phyloP scores from a whole-genome alignment of 73 alveolate genomes.

The Paraurostyla sp. region DNA sequence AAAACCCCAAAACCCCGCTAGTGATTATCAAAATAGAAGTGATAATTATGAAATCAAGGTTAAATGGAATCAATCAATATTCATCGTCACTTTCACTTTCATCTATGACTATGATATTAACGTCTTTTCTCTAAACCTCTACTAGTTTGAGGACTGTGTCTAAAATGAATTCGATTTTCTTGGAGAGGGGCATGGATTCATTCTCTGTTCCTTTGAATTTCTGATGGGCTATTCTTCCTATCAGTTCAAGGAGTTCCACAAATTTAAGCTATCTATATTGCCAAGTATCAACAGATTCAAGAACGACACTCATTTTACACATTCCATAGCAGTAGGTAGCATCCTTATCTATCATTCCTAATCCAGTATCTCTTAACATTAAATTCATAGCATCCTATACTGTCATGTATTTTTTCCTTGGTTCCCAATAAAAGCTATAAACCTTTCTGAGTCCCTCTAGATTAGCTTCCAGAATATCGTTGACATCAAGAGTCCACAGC shows the following conservation, averaged over 20 bases:
- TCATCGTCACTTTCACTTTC: conserved; percentile 39
- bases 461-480: conserved; percentile 51
- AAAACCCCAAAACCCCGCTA: too few relatives aligned
- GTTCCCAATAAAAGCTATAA: conserved; percentile 11
- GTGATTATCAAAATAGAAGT: too few relatives aligned
- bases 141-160: conserved; percentile 9
- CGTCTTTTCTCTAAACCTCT: conserved; percentile 48
- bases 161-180: conserved; percentile 39
- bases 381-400: conserved; percentile 12
- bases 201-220: conserved; percentile 6
- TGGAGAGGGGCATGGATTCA: neutral
- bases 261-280: conserved; percentile 57
- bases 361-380: conserved; percentile 9
- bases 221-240: conserved; percentile 61
- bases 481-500: conserved; percentile 38
- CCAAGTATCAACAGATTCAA: conserved; percentile 41
- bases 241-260: conserved; percentile 72
- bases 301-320: conserved; percentile 70
- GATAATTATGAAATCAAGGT: too few relatives aligned
- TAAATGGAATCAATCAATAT: neutral
- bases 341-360: conserved; percentile 20
- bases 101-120: neutral
- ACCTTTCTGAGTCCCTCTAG: conserved; percentile 47
- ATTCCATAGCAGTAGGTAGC: conserved; percentile 57
- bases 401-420: conserved; percentile 39